phyloP scores from a whole-genome alignment of 2,329 filamentous ascomycete genomes.

The Trichoderma guizhouense region DNA sequence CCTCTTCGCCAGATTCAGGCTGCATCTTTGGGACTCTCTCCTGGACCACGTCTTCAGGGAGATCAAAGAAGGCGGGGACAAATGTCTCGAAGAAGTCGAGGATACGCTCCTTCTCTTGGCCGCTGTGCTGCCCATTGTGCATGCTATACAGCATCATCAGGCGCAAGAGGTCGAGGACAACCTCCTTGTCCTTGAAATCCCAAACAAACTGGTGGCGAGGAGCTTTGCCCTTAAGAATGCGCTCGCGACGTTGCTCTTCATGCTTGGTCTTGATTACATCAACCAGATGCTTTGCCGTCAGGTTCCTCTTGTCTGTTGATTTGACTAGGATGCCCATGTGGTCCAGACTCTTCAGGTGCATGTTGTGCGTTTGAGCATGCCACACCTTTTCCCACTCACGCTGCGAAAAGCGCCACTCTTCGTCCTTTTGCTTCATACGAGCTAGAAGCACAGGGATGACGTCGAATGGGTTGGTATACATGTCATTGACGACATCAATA shows the following conservation, averaged over 20 bases:
- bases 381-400: conserved; percentile 99
- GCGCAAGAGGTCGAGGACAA: conserved; percentile 60
- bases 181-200: conserved; percentile 67
- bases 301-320: conserved; percentile 83
- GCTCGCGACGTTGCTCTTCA: conserved; percentile 79
- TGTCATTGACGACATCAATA: conserved; percentile 77
- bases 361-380: conserved; percentile 90
- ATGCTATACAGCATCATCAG: conserved; percentile 64
- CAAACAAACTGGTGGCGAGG: conserved; percentile 73
- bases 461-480: conserved; percentile 78
- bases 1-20: conserved; percentile 70
- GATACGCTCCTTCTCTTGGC: conserved; percentile 69
- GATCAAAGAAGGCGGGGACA: conserved; percentile 71
- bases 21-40: conserved; percentile 66
- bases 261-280: conserved; percentile 89
- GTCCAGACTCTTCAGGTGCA: conserved; percentile 94
- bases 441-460: conserved; percentile 87
- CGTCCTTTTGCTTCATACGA: conserved; percentile 89
- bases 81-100: conserved; percentile 74
- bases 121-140: conserved; percentile 67
- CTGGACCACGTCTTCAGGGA: conserved; percentile 66
- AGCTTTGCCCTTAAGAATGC: conserved; percentile 58
- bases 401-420: conserved; percentile 95
- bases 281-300: conserved; percentile 85
- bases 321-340: conserved; percentile 93